Base-by-base conservation (phyloP, 2,329 filamentous ascomycete species). In the Pyrenochaeta sp. region DNA sequence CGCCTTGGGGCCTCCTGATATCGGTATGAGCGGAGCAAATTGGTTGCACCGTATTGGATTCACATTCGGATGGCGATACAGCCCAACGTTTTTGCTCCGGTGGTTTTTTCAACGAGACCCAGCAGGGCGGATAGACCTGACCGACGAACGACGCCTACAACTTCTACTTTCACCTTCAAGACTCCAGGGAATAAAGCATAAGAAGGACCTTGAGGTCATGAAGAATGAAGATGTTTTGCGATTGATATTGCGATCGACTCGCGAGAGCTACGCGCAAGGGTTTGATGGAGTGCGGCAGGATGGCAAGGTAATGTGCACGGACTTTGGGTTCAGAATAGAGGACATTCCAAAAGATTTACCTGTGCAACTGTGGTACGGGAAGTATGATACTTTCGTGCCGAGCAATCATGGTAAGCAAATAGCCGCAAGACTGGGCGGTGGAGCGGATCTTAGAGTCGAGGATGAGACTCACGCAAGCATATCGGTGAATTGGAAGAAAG, bases 281-380 rank as follows among this genome's bases (percentile, higher is more conserved):
- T 72, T 64, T 51, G 71, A 73, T 37, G 66, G 60, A 0, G 56
- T 73, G 34, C 53, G 65, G 22, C 50, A 69, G 43, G 78, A 80
- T 64, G 75, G 72, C 7, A 69, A 47, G 44, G 13, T 73, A 30
- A 60, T 72, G 39, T 72, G 65, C 45, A 54, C 39, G 5, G 55
- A 72, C 9, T 77, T 66, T 62, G 77, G 74, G 1, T 79, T 80
- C 52, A 51, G 58, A 50, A 57, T 80, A 1, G 63, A 76, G 53
- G 77, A 78, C 55, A 74, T 79, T 27, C 50, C 75, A 3, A 47
- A 56, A 1, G 77, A 79, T 55, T 52, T 79, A 43, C 71, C 72
- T 2, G 69, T 79, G 30, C 68, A 75, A 54, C 42, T 79, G 40
- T 78, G 76, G 76, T 73, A 77, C 66, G 74, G 72, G 28, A 75